Evolutionary conservation across 1,284 basidiomycete genomes (phyloP), one percentile per base, ranked within the genome.

Genomic region (Microbotryomycetes sp.): DNA sequence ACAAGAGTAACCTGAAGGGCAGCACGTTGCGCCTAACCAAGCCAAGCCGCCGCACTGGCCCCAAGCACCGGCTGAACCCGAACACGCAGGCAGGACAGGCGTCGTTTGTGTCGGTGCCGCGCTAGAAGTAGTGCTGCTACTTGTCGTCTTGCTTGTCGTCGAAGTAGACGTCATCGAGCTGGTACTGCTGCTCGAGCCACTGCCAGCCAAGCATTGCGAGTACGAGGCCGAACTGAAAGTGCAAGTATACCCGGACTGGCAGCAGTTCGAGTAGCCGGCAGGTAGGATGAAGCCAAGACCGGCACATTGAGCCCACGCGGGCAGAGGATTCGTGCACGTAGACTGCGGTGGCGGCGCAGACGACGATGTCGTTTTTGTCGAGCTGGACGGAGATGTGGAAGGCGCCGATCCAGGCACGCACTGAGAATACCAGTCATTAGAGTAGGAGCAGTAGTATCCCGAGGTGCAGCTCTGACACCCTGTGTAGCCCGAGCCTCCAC

Each of bases 301-400:
- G 15, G 46, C 53, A 35, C 58, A 60, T 18, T 60, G 58, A 35
- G 13, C 56, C 56, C 35, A 41, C 11, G 35, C 35, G 18, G 35
- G 35, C 18, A 41, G 18, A 41, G 35, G 35, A 41, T 41, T 41
- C 35, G 35, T 41, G 35, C 35, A 41, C 18, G 11, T 18, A 41
- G 35, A 9, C 35, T 9, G 35, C 18, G 9, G 35, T 18, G 35
- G 18, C 18, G 35, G 35, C 9, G 35, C 35, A 41, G 35, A 9
- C 18, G 35, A 41, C 9, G 35, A 41, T 9, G 11, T 41, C 9
- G 18, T 45, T 45, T 3, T 4, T 49, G 23, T 18, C 9, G 16
- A 26, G 24, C 13, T 30, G 7, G 50, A 5, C 24, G 30, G 18
- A 9, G 31, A 5, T 13, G 30, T 41, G 15, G 31, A 18, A n/a